Evolutionary conservation across 2,329 filamentous ascomycete species (phyloP), one percentile per base, ranked within the genome.

Genomic region (Cladosporium sp.): DNA sequence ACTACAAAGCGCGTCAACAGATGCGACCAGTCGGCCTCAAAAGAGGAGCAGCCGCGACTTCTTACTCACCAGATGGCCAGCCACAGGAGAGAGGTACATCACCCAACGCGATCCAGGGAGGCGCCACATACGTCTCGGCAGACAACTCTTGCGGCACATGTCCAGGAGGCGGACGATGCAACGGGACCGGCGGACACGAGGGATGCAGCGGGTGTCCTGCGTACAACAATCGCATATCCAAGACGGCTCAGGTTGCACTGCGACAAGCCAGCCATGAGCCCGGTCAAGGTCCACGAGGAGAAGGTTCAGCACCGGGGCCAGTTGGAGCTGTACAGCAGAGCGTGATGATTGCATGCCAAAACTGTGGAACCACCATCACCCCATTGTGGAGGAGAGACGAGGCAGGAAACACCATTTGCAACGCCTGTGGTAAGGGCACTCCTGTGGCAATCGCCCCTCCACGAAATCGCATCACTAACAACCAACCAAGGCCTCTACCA

Each of bases 161-260:
- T 68, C 93, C 93, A 12, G 93, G 93, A 32, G 92, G 92, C 55
- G 93, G 93, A 34, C 86, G 86, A 52, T 99, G 93, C 68, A 97
- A 99, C 67, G 93, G 93, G 42, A 97, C 93, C 18, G 93, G 93
- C 39, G 93, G 93, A 48, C 90, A 93, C 27, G 89, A 95, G 65
- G 92, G 90, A 17, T 99, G 93, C 68, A 90, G 89, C 67, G 93
- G 93, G 11, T 99, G 93, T 65, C 93, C 93, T 30, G 93, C 93
- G 2, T 99, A 89, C 76, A 99, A 99, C 76, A 99, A 99, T 65
- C 83, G 93, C 47, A 84, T 97, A 34, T 88, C 92, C 29, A 97
- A 96, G 69, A 88, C 83, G 41, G 86, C 88, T 15, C 86, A 87
- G 66, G 81, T 87, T 58, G 84, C 76, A 49, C 74, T 83, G 48